Base-by-base conservation (phyloP, 1,284 basidiomycete genomes). In the Ceratobasidium sp. region DNA sequence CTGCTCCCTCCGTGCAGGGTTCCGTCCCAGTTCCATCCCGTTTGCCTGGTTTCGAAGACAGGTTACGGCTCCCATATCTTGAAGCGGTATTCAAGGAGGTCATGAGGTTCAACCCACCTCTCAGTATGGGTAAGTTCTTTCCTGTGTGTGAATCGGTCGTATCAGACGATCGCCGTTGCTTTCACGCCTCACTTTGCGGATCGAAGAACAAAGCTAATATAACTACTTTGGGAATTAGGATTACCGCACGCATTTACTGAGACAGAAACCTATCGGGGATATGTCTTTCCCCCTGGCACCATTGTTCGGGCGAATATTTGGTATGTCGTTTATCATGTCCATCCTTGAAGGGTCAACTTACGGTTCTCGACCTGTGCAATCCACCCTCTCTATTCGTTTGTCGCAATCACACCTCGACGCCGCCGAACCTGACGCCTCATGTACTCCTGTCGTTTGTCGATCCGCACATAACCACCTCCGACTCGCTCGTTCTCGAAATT, bases 41-140 rank as follows among this genome's bases (percentile, higher is more conserved):
- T 26, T 79, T 86, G 14, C 85, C 85, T 3, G 81, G 80, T 3
- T 84, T 84, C 72, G 78, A 75, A 23, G 85, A 86, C 76, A 81
- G 83, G 26, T 48, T 72, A 6, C 74, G 78, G n/a, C 76, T 86
- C 45, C 85, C 85, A 5, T 87, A 86, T 75, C 73, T 85, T 39
- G 78, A 82, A 36, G 84, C 84, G 3, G 74, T 86, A 10, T 79
- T 83, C 32, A 83, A 81, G 71, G 85, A 87, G 76, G 77, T 81
- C 3, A 74, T 83, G 52, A 78, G 83, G 32, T 80, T 78, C 78
- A 76, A 65, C 21, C 70, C 70, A 9, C 50, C 60, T 28, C 52
- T 61, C 18, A 69, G 65, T 34, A 69, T 69, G 65, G 65, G 65
- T 69, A 41, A 69, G 65, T 69, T 2, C 6, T n/a, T 28, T 45